Base-by-base conservation (phyloP, 345 rosid species). In the Gossypium longicalyx region DNA sequence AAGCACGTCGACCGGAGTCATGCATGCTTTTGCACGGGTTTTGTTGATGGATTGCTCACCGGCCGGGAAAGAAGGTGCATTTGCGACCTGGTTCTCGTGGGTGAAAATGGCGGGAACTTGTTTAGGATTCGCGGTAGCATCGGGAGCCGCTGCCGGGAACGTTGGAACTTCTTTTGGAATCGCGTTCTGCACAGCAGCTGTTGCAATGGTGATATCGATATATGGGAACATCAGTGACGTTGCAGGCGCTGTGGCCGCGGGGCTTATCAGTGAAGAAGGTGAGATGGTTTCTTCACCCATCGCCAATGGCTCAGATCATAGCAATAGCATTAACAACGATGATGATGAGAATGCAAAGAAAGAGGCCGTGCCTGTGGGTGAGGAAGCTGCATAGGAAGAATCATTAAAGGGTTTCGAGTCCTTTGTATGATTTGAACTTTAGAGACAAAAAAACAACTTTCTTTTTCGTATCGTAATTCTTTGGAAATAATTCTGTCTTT, bases 171-270 rank as follows among this genome's bases (percentile, higher is more conserved):
- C 83, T 16, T 85, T 87, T 22, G 82, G 86, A 15, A 78, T 82
- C 2, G 78, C 89, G 0, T 85, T 87, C 58, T 16, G 69, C 15
- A 47, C 79, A 0, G 83, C 81, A 2, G 45, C 77, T 6, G 38
- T 56, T 0, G 91, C 90, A 0, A 56, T 75, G 2, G 67, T 86
- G 48, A 49, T 85, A 54, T 75, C 88, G 52, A 80, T 86, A 9
- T 89, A 83, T 16, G 87, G 85, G 20, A 87, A 85, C 47, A 79
- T 86, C 1, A 87, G 91, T 56, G 90, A 86, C 52, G 63, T 81
- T 16, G 85, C 78, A 1, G 91, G 90, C 59, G 89, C 90, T 2
- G 52, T 76, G 57, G 87, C 83, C 62, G 89, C 90, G 1, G 85
- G 86, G 72, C 57, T 75, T 48, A 65, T 85, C 74, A 43, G 20